Evolutionary conservation across 805 yeast species (phyloP).

Genomic region (Teunomyces barrocoloradensis): DNA sequence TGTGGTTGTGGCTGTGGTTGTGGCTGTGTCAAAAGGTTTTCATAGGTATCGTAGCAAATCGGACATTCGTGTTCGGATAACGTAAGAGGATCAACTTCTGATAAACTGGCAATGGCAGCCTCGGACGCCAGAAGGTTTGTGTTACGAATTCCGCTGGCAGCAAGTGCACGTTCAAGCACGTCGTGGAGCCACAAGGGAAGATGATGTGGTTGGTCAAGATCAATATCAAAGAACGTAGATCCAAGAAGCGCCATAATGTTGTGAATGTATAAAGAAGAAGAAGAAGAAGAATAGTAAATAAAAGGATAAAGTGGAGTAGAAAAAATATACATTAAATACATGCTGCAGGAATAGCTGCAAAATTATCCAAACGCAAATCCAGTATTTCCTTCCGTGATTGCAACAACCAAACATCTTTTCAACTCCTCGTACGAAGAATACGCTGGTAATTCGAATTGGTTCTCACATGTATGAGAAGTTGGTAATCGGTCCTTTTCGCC

Average conservation of each 20-base stretch:
- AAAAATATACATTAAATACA: neutral
- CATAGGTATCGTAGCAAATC: conserved; percentile 40
- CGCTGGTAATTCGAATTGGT: conserved; percentile 90
- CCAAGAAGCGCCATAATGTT: neutral
- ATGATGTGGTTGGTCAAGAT: conserved; percentile 12
- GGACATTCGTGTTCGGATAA: conserved; percentile 31
- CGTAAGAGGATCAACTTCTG: conserved; percentile 17
- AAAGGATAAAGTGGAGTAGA: neutral
- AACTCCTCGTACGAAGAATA: conserved; percentile 85
- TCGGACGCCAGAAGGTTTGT: conserved; percentile 31
- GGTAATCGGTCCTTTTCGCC: conserved; percentile 86
- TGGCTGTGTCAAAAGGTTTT: neutral
- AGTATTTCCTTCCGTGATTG: conserved; percentile 92
- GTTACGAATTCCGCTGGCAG: conserved; percentile 24
- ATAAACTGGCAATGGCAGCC: conserved; percentile 37
- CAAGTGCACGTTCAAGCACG: conserved; percentile 34
- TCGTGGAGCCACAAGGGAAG: conserved; percentile 34
- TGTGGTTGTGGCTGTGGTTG: neutral
- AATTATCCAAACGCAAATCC: conserved; percentile 82
- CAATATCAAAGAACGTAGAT: conserved; percentile 17
- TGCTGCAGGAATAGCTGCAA: neutral
- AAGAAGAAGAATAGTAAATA: neutral
- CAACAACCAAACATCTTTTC: conserved; percentile 74
- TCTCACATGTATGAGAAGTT: conserved; percentile 94
- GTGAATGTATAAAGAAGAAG: neutral